Percentiles rank a stretch among this genome's conserved stretches.
These are phyloP conservation scores for Cercospora citrullina DNA, from an alignment of 2,329 filamentous ascomycete species.

Conservation along the genomic window DNA sequence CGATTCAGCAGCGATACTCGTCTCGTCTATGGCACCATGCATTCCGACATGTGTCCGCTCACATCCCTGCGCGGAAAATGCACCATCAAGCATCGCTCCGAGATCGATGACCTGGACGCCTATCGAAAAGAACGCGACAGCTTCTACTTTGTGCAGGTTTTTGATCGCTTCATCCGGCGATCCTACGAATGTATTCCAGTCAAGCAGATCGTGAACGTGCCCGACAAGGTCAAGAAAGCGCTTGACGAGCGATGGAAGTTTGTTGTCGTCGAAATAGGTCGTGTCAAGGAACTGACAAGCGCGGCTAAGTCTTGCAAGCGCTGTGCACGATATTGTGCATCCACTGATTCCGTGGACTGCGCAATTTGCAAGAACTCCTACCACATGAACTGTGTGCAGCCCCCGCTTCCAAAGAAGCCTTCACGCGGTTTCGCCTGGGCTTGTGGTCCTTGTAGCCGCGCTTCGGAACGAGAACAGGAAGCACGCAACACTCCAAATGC, in stretches of 20 bases:
- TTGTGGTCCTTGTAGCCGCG: constrained; percentile 90
- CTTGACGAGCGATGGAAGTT: constrained; percentile 96
- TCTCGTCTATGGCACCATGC: constrained; percentile 94
- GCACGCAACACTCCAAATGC: constrained; percentile 80
- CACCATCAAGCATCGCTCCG: constrained; percentile 81
- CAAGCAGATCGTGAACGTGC: constrained; percentile 90
- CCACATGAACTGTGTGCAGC: constrained; percentile 97
- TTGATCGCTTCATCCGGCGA: constrained; percentile 96
- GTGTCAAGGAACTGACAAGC: constrained; percentile 92
- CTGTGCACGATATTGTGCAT: constrained; percentile 87
- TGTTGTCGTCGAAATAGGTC: constrained; percentile 89
- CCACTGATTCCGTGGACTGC: constrained; percentile 94
- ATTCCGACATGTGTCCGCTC: constrained; percentile 92
- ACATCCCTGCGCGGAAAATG: constrained; percentile 93
- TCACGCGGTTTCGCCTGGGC: constrained; percentile 98
- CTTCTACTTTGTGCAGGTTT: constrained; percentile 97
- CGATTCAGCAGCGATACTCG: constrained; percentile 89
- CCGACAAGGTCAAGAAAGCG: constrained; percentile 90
- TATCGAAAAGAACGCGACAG: constrained; percentile 82
- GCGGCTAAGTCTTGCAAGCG: constrained; percentile 95
- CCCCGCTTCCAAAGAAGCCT: constrained; percentile 89
- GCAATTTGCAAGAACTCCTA: constrained; percentile 93
- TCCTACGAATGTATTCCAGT: constrained; percentile 97
- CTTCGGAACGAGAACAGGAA: constrained; percentile 90
- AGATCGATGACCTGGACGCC: constrained; percentile 77